phyloP scores from a whole-genome alignment of 495 filamentous ascomycete species.

The Annulohypoxylon nitens region DNA sequence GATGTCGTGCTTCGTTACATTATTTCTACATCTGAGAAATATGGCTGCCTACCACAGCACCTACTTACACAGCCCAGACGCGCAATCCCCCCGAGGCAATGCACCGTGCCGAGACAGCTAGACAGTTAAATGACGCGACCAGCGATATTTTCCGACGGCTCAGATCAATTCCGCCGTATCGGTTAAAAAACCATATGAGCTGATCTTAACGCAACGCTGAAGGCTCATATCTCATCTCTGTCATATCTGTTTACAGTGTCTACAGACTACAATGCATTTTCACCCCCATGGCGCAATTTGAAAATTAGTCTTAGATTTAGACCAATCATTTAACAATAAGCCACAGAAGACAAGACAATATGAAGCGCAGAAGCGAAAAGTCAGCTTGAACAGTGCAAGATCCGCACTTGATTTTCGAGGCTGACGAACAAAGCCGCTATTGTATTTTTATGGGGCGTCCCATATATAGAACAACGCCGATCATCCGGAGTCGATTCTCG shows the following conservation, averaged over 20 bases:
- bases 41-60: constrained; percentile 20
- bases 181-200: constrained; percentile 37
- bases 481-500: not conserved
- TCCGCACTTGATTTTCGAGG: not conserved
- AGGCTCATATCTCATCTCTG: not conserved
- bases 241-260: not conserved
- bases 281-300: not conserved
- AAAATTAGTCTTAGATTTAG: not conserved
- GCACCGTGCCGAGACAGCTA: constrained; percentile 44
- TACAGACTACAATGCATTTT: not conserved
- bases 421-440: not conserved
- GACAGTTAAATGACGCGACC: constrained; percentile 43
- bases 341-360: not conserved
- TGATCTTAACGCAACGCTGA: constrained; percentile 22
- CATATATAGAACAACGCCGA: constrained; percentile 13
- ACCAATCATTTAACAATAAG: not conserved
- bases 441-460: not conserved
- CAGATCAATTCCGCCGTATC: constrained; percentile 35
- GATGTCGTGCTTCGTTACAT: not conserved
- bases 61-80: constrained; percentile 37
- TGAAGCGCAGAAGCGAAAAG: not conserved
- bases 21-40: constrained; percentile 20
- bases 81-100: constrained; percentile 42
- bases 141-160: constrained; percentile 38
- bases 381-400: constrained; percentile 4